Evolutionary conservation across 139 green algal species (phyloP).

Genomic region (Chlorella sorokiniana): DNA sequence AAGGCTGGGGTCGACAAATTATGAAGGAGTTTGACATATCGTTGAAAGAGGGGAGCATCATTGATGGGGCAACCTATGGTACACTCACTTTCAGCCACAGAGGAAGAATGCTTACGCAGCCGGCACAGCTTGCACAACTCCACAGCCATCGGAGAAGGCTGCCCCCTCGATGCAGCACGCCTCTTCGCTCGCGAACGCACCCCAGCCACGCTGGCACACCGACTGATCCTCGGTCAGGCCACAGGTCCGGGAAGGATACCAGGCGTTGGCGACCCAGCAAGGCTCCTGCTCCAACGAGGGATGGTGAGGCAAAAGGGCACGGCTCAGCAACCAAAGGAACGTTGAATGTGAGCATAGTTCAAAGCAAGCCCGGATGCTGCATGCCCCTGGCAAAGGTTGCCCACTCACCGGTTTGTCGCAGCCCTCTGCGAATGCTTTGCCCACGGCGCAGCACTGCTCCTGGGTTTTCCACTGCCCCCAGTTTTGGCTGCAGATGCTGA

Average conservation of each 20-base stretch:
- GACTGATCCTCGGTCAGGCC: slow-evolving; percentile 18
- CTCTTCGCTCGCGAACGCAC: slow-evolving; percentile 20
- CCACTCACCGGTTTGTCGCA: slow-evolving; percentile 19
- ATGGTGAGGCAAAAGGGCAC: neutral
- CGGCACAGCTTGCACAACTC: neutral
- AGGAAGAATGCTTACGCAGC: too few species aligned
- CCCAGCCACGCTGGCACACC: slow-evolving; percentile 38
- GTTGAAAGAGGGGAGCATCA: too few species aligned
- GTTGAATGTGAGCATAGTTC: neutral
- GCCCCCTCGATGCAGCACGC: slow-evolving; percentile 31
- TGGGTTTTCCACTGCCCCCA: slow-evolving; percentile 29
- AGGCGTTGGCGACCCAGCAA: slow-evolving; percentile 30
- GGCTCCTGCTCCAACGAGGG: neutral
- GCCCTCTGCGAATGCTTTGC: slow-evolving; percentile 21
- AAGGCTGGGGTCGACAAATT: neutral
- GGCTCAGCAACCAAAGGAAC: neutral
- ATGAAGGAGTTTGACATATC: too few species aligned
- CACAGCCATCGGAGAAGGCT: slow-evolving; percentile 33
- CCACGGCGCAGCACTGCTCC: slow-evolving; percentile 31
- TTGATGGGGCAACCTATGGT: too few species aligned
- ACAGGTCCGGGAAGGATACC: slow-evolving; percentile 23
- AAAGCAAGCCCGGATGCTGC: too few species aligned
- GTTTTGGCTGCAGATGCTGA: slow-evolving; percentile 17
- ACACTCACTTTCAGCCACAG: too few species aligned
- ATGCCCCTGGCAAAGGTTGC: too few species aligned